Evolutionary conservation across 495 filamentous ascomycete genomes (phyloP).

Genomic region (Aspergillus avenaceus): DNA sequence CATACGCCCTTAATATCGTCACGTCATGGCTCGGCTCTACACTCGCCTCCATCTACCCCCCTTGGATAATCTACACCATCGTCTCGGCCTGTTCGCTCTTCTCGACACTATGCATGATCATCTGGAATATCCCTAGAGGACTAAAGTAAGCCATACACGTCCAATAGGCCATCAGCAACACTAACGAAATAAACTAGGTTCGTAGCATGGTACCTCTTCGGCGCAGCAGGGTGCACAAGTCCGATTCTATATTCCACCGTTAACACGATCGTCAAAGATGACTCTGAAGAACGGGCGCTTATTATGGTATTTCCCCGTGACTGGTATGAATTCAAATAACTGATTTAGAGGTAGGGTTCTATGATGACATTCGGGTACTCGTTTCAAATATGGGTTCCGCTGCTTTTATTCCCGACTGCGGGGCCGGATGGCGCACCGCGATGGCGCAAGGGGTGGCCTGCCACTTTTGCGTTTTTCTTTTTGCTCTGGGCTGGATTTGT

Average conservation of each 20-base stretch:
- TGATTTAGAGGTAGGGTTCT: conserved; percentile 25
- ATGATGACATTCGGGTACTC: conserved; percentile 51
- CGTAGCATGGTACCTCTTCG: conserved; percentile 44
- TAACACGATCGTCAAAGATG: conserved; percentile 42
- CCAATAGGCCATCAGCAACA: background rate
- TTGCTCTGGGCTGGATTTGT: conserved; percentile 41
- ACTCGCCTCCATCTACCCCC: conserved; percentile 40
- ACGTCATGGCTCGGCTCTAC: conserved; percentile 43
- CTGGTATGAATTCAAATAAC: background rate
- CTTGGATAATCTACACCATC: conserved; percentile 39
- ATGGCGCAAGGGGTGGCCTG: conserved; percentile 44
- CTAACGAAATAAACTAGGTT: conserved; percentile 30
- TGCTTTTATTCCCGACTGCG: conserved; percentile 39
- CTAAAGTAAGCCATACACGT: conserved; percentile 30
- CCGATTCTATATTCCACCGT: conserved; percentile 45
- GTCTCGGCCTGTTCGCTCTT: conserved; percentile 31
- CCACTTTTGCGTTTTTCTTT: conserved; percentile 36
- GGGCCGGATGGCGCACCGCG: conserved; percentile 39
- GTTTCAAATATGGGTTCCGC: conserved; percentile 44
- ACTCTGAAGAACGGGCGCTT: conserved; percentile 43
- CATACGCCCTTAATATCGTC: conserved; percentile 39
- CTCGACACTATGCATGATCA: conserved; percentile 39
- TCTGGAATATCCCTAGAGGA: conserved; percentile 40
- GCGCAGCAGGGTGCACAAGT: conserved; percentile 35
- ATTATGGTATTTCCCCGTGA: conserved; percentile 31